Evolutionary conservation across 2,329 filamentous ascomycete genomes (phyloP).

Genomic region (Moelleriella libera): DNA sequence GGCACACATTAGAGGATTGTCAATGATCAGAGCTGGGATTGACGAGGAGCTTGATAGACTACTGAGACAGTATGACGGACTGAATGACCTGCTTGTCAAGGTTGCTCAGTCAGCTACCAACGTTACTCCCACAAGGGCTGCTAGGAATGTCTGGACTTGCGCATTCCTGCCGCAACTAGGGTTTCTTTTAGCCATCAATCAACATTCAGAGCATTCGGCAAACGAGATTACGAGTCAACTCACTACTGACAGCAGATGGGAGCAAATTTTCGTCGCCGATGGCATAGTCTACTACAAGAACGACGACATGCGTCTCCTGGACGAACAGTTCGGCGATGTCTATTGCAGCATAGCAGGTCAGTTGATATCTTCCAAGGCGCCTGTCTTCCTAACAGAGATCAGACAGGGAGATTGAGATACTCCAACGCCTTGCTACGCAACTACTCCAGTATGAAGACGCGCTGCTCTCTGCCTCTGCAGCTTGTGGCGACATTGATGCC

Average conservation of each 20-base stretch:
- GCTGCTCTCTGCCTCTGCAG: slow-evolving; percentile 57
- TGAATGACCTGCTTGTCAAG: slow-evolving; percentile 58
- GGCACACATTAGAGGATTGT: slow-evolving; percentile 56
- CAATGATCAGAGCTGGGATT: slow-evolving; percentile 58
- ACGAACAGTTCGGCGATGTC: slow-evolving; percentile 69
- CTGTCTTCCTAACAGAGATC: slow-evolving; percentile 8
- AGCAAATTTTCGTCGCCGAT: slow-evolving; percentile 61
- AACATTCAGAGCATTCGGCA: slow-evolving; percentile 30
- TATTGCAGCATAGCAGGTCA: slow-evolving; percentile 71
- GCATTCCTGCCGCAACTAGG: slow-evolving; percentile 87
- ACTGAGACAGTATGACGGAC: slow-evolving; percentile 63
- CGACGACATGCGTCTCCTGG: slow-evolving; percentile 63
- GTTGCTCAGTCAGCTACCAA: slow-evolving; percentile 50
- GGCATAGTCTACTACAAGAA: slow-evolving; percentile 78
- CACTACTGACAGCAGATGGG: slow-evolving; percentile 49
- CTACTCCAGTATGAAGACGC: slow-evolving; percentile 55
- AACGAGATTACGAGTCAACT: slow-evolving; percentile 50
- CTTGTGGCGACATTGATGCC: slow-evolving; percentile 79
- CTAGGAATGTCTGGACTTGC: slow-evolving; percentile 50
- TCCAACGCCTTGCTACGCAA: slow-evolving; percentile 59
- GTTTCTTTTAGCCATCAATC: slow-evolving; percentile 67
- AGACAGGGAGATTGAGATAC: slow-evolving; percentile 83
- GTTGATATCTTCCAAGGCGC: slow-evolving; percentile 7
- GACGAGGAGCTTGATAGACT: slow-evolving; percentile 63
- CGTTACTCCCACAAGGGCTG: slow-evolving; percentile 46